Conservation (phyloP, 768 basidiomycete species). For the Saitozyma sp. region DNA sequence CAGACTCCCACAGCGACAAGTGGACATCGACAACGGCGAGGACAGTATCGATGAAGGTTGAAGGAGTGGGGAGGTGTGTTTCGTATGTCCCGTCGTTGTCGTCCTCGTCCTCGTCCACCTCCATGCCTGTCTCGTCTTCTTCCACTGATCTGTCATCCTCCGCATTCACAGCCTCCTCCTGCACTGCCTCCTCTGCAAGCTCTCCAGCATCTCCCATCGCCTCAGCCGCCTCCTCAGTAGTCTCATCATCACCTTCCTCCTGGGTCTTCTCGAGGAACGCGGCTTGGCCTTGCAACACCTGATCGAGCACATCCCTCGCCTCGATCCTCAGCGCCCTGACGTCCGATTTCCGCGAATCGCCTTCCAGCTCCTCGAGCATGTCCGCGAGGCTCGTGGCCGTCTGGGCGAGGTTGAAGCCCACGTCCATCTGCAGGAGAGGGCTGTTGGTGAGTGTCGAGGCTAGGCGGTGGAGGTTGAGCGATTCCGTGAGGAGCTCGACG, state of each 20-base stretch:
- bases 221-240: slow-evolving; percentile 21
- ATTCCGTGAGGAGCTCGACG: slow-evolving; percentile 21
- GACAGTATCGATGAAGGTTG: slow-evolving; percentile 39
- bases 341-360: slow-evolving; percentile 11
- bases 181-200: not conserved
- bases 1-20: slow-evolving; percentile 39
- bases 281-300: slow-evolving; percentile 44
- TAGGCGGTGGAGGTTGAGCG: slow-evolving; percentile 37
- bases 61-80: slow-evolving; percentile 40
- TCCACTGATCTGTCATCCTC: slow-evolving; percentile 12
- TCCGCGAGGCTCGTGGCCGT: slow-evolving; percentile 40
- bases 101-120: slow-evolving; percentile 18
- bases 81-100: slow-evolving; percentile 30
- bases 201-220: slow-evolving; percentile 9
- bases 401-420: slow-evolving; percentile 46
- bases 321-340: slow-evolving; percentile 31
- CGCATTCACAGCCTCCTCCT: not conserved
- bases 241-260: slow-evolving; percentile 23
- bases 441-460: slow-evolving; percentile 35
- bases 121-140: slow-evolving; percentile 23
- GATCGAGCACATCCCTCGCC: slow-evolving; percentile 32
- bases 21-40: slow-evolving; percentile 28
- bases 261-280: slow-evolving; percentile 27
- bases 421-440: slow-evolving; percentile 42
- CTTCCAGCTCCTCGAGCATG: slow-evolving; percentile 39